Evolutionary conservation across 768 basidiomycete species (phyloP), one percentile per base, ranked within the genome.

Genomic region (Tubosaeta brunneosetosa): DNA sequence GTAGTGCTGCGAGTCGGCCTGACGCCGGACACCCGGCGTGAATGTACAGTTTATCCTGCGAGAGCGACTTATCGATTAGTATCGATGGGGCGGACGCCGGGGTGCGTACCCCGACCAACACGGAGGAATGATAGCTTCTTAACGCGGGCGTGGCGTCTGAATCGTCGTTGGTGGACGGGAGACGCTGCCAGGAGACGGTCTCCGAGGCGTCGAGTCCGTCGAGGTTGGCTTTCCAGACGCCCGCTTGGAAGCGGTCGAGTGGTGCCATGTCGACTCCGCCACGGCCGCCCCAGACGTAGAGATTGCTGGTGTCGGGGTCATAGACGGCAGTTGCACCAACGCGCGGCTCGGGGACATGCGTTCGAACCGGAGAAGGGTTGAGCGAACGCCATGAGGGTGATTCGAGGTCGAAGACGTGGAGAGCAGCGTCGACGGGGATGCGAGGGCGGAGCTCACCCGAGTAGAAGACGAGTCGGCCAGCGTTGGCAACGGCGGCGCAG

Each of bases 221-320:
- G 17, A 66, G 46, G 5, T 53, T 40, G 36, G 59, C 66, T 11
- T 44, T 56, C 68, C 71, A 73, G 12, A 72, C 22, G n/a, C 69
- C 67, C 0, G 67, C 57, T 44, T 70, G 63, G 34, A 58, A 52
- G 3, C 22, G 49, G 9, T 61, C 59, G 16, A 77, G 61, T 3
- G 73, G 73, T 1, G 66, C 62, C 73, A 72, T 71, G 25, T 69
- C 67, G 14, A 62, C 57, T 2, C 74, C 77, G 2, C 75, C 74
- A 16, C 77, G 68, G 4, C 78, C 77, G 4, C 77, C 77, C 71
- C 76, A 80, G 41, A 77, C 44, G 55, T 76, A 75, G 41, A 76
- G 57, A 4, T 14, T 46, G 36, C 58, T 46, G 6, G 49, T 32
- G n/a, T 14, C 25, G 14, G 60, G 34, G 44, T 67, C 63, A 42